phyloP scores from a whole-genome alignment of 805 yeast species.

The Yamadazyma scolyti region DNA sequence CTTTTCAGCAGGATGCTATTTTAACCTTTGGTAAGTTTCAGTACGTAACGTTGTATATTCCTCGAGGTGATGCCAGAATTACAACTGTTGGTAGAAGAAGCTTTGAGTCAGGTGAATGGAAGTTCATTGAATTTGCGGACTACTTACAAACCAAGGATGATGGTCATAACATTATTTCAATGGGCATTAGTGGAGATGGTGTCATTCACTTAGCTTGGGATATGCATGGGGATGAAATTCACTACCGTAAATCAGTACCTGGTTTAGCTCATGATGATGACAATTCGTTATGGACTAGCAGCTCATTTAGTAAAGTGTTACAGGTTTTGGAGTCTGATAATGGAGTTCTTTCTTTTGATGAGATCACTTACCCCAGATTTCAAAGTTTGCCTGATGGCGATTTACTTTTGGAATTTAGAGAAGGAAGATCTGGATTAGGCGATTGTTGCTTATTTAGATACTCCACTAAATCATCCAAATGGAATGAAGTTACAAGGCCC shows the following conservation, averaged over 20 bases:
- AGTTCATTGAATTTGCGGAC: conserved; percentile 10
- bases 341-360: conserved; percentile 10
- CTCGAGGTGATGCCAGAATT: conserved; percentile 7
- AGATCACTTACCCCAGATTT: no score
- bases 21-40: conserved; percentile 11
- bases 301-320: conserved; percentile 4
- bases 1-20: conserved; percentile 17
- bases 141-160: conserved; percentile 14
- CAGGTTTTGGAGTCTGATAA: conserved; percentile 3
- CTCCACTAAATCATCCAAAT: no score
- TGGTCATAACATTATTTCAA: conserved; percentile 16
- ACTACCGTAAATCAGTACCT: conserved; percentile 10
- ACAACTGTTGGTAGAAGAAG: conserved; percentile 12
- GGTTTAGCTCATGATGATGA: conserved; percentile 4
- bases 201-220: conserved; percentile 17
- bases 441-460: no score
- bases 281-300: conserved; percentile 1
- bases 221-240: conserved; percentile 15
- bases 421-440: no score
- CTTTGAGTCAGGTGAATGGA: conserved; percentile 8
- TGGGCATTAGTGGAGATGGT: conserved; percentile 19
- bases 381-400: no score
- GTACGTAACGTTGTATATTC: conserved; percentile 9
- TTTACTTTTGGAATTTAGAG: no score
- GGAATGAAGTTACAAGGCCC: no score